phyloP scores from a whole-genome alignment of 768 basidiomycete genomes.

The Leccinum arenicola region DNA sequence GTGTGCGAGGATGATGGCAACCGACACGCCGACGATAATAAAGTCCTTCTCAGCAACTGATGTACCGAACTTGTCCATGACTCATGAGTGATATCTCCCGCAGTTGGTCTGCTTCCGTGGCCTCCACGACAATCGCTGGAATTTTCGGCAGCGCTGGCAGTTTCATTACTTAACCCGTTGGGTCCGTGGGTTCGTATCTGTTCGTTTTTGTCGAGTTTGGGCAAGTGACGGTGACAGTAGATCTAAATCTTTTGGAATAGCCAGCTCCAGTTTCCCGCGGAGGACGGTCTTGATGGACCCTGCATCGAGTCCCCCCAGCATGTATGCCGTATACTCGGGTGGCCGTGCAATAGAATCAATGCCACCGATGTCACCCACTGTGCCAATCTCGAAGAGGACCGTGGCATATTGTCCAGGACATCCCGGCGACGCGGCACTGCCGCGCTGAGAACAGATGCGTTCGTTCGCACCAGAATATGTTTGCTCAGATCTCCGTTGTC shows the following conservation, averaged over 20 bases:
- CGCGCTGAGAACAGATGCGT: background rate
- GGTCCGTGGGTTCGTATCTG: background rate
- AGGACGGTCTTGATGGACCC: background rate
- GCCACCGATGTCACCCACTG: background rate
- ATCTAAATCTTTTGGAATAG: background rate
- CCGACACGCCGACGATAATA: background rate
- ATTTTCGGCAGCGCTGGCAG: conserved; percentile 5
- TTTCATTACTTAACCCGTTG: conserved; percentile 6
- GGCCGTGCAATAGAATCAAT: background rate
- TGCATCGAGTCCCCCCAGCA: background rate
- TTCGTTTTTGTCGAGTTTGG: background rate
- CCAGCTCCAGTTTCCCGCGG: background rate
- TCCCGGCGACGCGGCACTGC: background rate
- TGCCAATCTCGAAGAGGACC: background rate
- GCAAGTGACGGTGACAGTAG: background rate
- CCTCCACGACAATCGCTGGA: background rate
- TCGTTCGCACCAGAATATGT: no score
- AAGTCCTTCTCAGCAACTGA: background rate
- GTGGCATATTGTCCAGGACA: background rate
- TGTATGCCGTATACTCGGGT: background rate
- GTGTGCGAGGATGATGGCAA: background rate
- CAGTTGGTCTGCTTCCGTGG: background rate
- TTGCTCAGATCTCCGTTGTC: background rate
- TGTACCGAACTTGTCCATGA: background rate
- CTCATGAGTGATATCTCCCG: background rate